Evolutionary conservation across 148 eudicot species (phyloP).

Genomic region (Cornus suecica): DNA sequence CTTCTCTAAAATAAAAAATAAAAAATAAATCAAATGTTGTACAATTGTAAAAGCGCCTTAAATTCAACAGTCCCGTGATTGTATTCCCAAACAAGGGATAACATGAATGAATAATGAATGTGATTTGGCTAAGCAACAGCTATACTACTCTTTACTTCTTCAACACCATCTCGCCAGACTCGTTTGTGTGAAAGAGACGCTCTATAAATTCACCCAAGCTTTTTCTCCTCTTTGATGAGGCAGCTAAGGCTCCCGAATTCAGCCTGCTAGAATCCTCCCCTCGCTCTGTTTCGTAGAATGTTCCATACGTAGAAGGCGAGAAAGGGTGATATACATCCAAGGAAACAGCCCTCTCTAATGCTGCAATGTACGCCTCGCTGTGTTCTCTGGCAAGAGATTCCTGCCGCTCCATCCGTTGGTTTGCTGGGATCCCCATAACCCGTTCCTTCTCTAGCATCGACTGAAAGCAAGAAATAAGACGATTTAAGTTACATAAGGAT

Average conservation of each 20-base stretch:
- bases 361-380: conserved; percentile 61
- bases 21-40: no score
- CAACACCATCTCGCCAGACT: conserved; percentile 50
- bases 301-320: conserved; percentile 74
- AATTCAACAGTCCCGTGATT: neutral
- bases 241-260: conserved; percentile 27
- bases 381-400: conserved; percentile 71
- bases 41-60: no score
- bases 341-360: conserved; percentile 60
- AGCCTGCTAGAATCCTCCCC: conserved; percentile 32
- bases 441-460: conserved; percentile 66
- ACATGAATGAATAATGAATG: neutral
- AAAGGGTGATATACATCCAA: conserved; percentile 63
- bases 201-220: conserved; percentile 60
- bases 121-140: neutral
- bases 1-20: no score
- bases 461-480: conserved; percentile 28
- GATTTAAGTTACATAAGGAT: neutral
- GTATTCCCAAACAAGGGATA: neutral
- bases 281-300: conserved; percentile 47
- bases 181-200: conserved; percentile 55
- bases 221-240: conserved; percentile 40
- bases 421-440: conserved; percentile 61
- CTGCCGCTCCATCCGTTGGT: conserved; percentile 79
- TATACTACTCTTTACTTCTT: conserved; percentile 20